phyloP scores from a whole-genome alignment of 2,329 filamentous ascomycete species.

The Aspergillus calidoustus region DNA sequence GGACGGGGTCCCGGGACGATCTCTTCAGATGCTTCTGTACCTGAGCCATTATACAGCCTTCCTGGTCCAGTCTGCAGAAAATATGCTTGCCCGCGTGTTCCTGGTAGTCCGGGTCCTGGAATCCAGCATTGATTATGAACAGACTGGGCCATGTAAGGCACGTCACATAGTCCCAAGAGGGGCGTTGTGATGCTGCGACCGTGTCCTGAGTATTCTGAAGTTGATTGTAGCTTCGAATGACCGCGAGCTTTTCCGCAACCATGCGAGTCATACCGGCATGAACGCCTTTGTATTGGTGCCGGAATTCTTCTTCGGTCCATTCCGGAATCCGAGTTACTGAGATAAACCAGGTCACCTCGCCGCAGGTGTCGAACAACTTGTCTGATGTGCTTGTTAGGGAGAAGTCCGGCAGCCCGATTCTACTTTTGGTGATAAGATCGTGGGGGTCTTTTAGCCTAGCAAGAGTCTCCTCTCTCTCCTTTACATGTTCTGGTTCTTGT shows the following conservation, averaged over 20 bases:
- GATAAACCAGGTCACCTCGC: conserved; percentile 10
- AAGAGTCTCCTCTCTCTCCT: background rate
- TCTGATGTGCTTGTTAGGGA: background rate
- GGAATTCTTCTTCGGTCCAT: background rate
- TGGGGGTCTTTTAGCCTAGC: background rate
- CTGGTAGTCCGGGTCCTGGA: conserved; percentile 5
- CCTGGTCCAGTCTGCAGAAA: conserved; percentile 5
- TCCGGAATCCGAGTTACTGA: background rate
- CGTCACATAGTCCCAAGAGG: conserved; percentile 1
- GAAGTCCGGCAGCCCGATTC: background rate
- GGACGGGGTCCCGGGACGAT: background rate
- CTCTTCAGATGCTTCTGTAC: background rate
- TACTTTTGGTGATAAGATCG: background rate
- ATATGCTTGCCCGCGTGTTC: background rate
- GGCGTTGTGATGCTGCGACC: background rate
- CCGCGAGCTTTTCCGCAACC: background rate
- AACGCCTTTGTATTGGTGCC: conserved; percentile 1
- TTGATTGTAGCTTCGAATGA: background rate
- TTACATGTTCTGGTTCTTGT: background rate
- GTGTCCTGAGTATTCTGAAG: background rate
- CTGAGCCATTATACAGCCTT: background rate
- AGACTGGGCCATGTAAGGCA: conserved; percentile 6
- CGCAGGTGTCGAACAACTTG: background rate
- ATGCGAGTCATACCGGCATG: conserved; percentile 2
- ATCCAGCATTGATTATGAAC: conserved; percentile 3